Conservation (phyloP, 73 alveolate genomes). For the Tetrahymena elliotti region DNA sequence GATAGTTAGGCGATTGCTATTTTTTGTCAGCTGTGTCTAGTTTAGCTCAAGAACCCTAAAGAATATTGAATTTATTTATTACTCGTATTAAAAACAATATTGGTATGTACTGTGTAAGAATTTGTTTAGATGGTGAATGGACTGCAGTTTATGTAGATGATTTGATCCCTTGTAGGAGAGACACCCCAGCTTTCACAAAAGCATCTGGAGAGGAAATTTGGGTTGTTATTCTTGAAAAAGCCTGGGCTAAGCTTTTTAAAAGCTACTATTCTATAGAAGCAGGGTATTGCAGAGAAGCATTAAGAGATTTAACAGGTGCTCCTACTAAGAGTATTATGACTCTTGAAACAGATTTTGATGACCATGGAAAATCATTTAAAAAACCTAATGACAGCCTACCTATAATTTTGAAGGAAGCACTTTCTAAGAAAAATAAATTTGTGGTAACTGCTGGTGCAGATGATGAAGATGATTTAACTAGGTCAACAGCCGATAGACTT, state of each 20-base stretch:
- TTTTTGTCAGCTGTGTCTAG: conserved; percentile 68
- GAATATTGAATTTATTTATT: conserved; percentile 45
- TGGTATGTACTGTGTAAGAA: conserved; percentile 78
- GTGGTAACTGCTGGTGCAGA: conserved; percentile 70
- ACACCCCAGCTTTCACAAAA: conserved; percentile 67
- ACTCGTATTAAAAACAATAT: conserved; percentile 60
- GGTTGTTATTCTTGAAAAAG: conserved; percentile 95
- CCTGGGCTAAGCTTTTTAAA: conserved; percentile 98
- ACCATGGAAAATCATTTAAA: conserved; percentile 24
- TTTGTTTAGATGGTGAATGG: conserved; percentile 75
- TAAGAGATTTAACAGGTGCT: conserved; percentile 86
- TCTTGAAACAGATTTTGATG: conserved; percentile 63
- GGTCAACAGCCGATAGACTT: conserved; percentile 46
- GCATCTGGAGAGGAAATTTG: conserved; percentile 84
- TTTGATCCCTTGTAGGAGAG: conserved; percentile 68
- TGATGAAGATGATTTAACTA: conserved; percentile 17
- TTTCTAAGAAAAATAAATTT: conserved; percentile 61
- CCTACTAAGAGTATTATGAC: conserved; percentile 65
- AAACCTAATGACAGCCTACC: neutral
- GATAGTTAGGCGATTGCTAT: conserved; percentile 78
- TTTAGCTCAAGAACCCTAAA: conserved; percentile 64
- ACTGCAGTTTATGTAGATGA: conserved; percentile 81
- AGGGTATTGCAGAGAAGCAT: conserved; percentile 72
- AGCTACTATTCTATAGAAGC: conserved; percentile 83
- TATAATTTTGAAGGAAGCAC: neutral